Base-by-base conservation (phyloP, 352 stramenopile species). In the Phytophthora citricola region DNA sequence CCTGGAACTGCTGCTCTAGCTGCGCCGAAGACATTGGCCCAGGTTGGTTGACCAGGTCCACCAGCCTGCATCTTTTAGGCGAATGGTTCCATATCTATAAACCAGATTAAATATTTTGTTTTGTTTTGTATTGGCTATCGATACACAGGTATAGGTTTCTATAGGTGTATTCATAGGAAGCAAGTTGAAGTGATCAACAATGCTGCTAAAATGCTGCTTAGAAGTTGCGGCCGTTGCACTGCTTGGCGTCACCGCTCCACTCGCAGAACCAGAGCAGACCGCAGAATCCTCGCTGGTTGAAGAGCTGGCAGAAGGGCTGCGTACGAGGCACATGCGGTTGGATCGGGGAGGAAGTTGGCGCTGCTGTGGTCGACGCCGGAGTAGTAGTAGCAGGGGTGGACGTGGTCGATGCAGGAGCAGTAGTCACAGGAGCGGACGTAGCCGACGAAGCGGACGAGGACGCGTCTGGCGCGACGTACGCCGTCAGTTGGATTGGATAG, bases 1-100 rank as follows among this genome's bases (percentile, higher is more conserved):
- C 67, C 54, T 89, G 75, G 75, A 90, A 87, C 34, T 79, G 62
- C 56, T 68, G 65, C 70, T 78, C 65, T 11, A 78, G 43, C 53
- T 63, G 52, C 43, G 47, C 34, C 7, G 69, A 69, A 12, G 63
- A 59, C 58, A 59, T 58, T 27, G 64, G 39, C 26, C 36, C 49
- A 46, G 24, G 15, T 12, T 31, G 24, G 15, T 12, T 31, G 46
- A 41, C 44, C 38, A 29, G n/a, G 20, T 15, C 38, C 24, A 32
- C 22, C 38, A 12, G 17, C 11, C n/a, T 20, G 27, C 52, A 59
- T 59, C 12, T n/a, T 43, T 41, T 43, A 17, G 14, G 2, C 14
- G 38, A 43, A 43, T 20, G 7, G 38, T 14, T 20, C 4, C 11
- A 7, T n/a, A 20, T 8, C 38, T 36, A 12, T 14, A 36, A 36